Base-by-base conservation (phyloP, 352 stramenopile species). In the Phytophthora brassicae region DNA sequence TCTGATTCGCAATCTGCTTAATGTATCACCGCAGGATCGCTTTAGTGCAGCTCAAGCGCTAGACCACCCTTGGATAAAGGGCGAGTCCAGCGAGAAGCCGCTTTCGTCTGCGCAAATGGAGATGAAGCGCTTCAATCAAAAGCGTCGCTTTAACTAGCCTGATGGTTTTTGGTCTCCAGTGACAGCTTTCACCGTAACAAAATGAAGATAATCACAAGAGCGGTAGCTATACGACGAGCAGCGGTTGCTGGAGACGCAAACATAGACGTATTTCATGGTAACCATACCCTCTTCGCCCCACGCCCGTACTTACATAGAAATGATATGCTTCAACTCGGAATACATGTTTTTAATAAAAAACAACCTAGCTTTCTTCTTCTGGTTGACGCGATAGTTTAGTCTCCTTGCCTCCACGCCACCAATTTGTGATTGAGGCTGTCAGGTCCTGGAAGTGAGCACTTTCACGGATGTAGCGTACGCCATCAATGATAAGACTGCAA, bases 101-200 rank as follows among this genome's bases (percentile, higher is more conserved):
- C 79, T 95, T 64, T 68, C 74, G 57, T 95, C 86, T 28, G 86
- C 86, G 56, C 89, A 93, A 58, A 56, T 90, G 60, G 86, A 95
- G 69, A 95, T 95, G 86, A 90, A 86, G 79, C 86, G 86, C 56
- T 95, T 95, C 68, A 93, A 95, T 70, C 84, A 93, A 59, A 95
- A 95, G 75, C 80, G 84, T 53, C 82, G 86, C 60, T 93, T 89
- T 62, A 93, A 85, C 62, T 95, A 82, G 72, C 49, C 50, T 55
- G 39, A 43, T 59, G 63, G 26, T 59, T 66, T 47, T 28, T 62
- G 35, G 55, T 53, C 38, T 71, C 57, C 48, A 69, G 57, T 46
- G 49, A 72, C 63, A 47, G 38, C 56, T 68, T 35, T 23, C 33
- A 35, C 29, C 42, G 68, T 51, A 42, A 65, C 36, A 68, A 59